Base-by-base conservation (phyloP, 2,329 filamentous ascomycete species). In the Xylariaceae sp. region DNA sequence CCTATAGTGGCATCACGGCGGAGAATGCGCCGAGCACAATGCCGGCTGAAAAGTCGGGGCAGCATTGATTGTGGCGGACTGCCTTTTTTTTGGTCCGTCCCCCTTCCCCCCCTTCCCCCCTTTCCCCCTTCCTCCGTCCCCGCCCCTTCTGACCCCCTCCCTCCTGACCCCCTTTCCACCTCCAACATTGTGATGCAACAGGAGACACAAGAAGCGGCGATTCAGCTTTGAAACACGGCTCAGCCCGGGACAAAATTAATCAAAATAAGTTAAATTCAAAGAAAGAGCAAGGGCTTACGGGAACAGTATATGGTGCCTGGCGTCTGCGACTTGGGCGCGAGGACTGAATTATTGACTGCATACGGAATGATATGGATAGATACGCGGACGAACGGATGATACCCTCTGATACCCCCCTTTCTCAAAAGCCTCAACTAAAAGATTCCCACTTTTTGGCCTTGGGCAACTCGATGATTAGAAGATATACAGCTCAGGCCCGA, bases 1-100 rank as follows among this genome's bases (percentile, higher is more conserved):
- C 83, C 11, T 91, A 88, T 68, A 83, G 80, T 57, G 82, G 82
- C 1, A 77, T 83, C 29, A 84, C 81, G 43, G 79, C 82, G 53
- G 81, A 83, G 67, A 81, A 84, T 63, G 79, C 74, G 39, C 80
- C 80, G 0, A 80, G 78, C 47, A 74, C 75, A 46, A 72, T 68
- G 66, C 67, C 67, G 1, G 46, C 62, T 8, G 66, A 65, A 53
- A 68, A 68, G 45, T 60, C 63, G 32, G 54, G 50, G 19, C 44
- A 54, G 35, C 56, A 56, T 45, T 62, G 35, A 51, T 1, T 7
- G 39, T 12, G 29, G 8, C 9, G 3, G 37, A 6, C 9, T 19
- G 4, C 3, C n/a, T 45, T 6, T 45, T n/a, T 45, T 31, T 11
- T 19, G 19, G 19, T 19, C 19, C 19, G 19, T 19, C 19, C 19